Conservation (phyloP, 441 rosid genomes). For the Eruca vesicaria region DNA sequence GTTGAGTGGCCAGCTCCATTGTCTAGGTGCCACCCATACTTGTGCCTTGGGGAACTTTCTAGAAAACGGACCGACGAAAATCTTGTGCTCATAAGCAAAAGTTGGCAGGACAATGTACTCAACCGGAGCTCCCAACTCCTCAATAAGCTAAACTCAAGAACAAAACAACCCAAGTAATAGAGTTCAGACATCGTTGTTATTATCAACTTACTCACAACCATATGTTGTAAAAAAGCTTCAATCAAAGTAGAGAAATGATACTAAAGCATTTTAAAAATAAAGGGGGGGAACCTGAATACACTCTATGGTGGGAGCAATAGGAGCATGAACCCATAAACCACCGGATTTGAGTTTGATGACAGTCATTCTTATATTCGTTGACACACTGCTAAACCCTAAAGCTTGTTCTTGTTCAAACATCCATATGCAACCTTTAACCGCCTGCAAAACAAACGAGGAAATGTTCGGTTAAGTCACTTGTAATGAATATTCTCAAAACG, state of each 20-base stretch:
- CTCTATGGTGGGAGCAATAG: conserved; percentile 95
- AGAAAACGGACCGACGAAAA: conserved; percentile 94
- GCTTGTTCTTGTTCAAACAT: conserved; percentile 98
- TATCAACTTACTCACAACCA: too few species aligned
- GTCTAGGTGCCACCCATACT: conserved; percentile 98
- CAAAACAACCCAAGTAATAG: background rate
- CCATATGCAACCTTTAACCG: conserved; percentile 85
- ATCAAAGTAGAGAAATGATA: too few species aligned
- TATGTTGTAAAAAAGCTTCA: too few species aligned
- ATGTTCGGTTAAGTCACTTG: background rate
- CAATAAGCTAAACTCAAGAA: conserved; percentile 61
- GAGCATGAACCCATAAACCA: conserved; percentile 99
- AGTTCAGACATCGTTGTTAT: background rate
- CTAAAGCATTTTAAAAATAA: too few species aligned
- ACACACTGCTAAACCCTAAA: conserved; percentile 97
- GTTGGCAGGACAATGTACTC: conserved; percentile 88
- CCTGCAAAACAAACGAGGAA: conserved; percentile 42
- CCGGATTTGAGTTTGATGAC: conserved; percentile 94
- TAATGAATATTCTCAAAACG: background rate
- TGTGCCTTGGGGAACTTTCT: conserved; percentile 90
- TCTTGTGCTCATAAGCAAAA: conserved; percentile 96
- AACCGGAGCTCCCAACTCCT: conserved; percentile 84
- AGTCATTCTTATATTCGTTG: conserved; percentile 54
- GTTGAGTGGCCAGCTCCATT: conserved; percentile 99
- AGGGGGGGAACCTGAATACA: conserved; percentile 79